A percentile compares a stretch with the other conserved stretches of the same genome.
Conservation (phyloP, 208 protist genomes). For the Crithidia sp. region DNA sequence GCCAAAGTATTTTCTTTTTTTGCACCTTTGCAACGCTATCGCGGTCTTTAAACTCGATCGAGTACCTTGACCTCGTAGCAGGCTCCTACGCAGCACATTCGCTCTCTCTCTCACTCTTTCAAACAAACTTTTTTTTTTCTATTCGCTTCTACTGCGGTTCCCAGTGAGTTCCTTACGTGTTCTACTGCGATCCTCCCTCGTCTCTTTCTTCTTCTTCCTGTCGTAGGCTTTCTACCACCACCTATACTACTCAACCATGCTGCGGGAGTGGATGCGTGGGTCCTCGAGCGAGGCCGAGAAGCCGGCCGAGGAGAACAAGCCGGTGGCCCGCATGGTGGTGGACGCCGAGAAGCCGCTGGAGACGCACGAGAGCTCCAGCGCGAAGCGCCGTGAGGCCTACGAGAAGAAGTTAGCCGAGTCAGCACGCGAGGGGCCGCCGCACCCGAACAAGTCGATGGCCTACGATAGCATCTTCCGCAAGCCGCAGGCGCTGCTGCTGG, state of each 20-base stretch:
- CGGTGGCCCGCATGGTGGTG: slow-evolving; percentile 66
- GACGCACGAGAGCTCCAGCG: slow-evolving; percentile 37
- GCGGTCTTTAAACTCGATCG: too few species aligned
- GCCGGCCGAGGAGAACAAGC: slow-evolving; percentile 46
- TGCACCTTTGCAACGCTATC: too few species aligned
- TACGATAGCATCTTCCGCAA: slow-evolving; percentile 85
- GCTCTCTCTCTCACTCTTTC: background rate
- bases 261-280: slow-evolving; percentile 85
- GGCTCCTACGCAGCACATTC: background rate
- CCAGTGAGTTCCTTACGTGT: too few species aligned
- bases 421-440: slow-evolving; percentile 53
- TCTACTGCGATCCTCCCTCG: too few species aligned
- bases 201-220: too few species aligned
- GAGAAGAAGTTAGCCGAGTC: slow-evolving; percentile 80
- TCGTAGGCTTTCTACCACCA: too few species aligned
- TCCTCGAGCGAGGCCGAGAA: slow-evolving; percentile 42
- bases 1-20: too few species aligned
- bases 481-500: slow-evolving; percentile 64
- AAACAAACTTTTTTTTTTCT: background rate
- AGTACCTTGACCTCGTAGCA: background rate
- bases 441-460: slow-evolving; percentile 51
- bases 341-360: slow-evolving; percentile 82
- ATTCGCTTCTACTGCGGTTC: too few species aligned
- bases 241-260: slow-evolving; percentile 33
- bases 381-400: slow-evolving; percentile 56